Percentiles rank a stretch among this genome's conserved stretches.
Evolutionary conservation across 345 rosid species (phyloP).

Genomic region (Rhizophora mangle): DNA sequence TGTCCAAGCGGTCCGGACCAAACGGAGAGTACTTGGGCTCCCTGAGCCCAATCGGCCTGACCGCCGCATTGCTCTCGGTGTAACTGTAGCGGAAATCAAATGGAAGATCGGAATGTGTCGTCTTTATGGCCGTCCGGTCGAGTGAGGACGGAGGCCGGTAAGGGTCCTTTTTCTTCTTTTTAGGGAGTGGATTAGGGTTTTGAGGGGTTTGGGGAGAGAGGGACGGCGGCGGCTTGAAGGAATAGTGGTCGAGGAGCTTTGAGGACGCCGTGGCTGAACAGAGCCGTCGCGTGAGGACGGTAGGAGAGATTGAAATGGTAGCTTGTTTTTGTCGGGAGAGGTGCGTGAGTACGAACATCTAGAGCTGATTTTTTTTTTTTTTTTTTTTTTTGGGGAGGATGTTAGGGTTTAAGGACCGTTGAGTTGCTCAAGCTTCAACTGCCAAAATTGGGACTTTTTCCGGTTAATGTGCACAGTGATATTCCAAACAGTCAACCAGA

Average conservation of each 20-base stretch:
- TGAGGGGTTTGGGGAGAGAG: constrained; percentile 39
- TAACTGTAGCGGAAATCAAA: constrained; percentile 89
- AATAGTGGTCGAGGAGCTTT: constrained; percentile 66
- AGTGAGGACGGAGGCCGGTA: constrained; percentile 91
- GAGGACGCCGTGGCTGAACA: constrained; percentile 41
- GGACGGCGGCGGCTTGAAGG: constrained; percentile 65
- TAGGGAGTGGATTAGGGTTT: constrained; percentile 17
- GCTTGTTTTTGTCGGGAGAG: constrained; percentile 50
- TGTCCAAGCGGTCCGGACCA: constrained; percentile 72
- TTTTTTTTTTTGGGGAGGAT: background rate
- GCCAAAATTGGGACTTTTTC: no score
- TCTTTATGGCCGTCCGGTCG: constrained; percentile 43
- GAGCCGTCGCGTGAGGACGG: constrained; percentile 39
- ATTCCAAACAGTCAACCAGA: no score
- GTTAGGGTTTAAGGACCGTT: constrained; percentile 16
- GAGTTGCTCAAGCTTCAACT: background rate
- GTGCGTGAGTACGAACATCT: constrained; percentile 42
- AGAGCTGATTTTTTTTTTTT: background rate
- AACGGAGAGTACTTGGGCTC: constrained; percentile 96
- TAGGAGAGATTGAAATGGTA: constrained; percentile 9
- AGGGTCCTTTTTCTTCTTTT: constrained; percentile 51
- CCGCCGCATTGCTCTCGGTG: constrained; percentile 68
- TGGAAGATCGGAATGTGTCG: constrained; percentile 53
- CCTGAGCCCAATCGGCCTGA: constrained; percentile 81
- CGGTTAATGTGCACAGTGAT: no score